Base-by-base conservation (phyloP, 2,329 filamentous ascomycete genomes). In the Arachnopeziza araneosa region DNA sequence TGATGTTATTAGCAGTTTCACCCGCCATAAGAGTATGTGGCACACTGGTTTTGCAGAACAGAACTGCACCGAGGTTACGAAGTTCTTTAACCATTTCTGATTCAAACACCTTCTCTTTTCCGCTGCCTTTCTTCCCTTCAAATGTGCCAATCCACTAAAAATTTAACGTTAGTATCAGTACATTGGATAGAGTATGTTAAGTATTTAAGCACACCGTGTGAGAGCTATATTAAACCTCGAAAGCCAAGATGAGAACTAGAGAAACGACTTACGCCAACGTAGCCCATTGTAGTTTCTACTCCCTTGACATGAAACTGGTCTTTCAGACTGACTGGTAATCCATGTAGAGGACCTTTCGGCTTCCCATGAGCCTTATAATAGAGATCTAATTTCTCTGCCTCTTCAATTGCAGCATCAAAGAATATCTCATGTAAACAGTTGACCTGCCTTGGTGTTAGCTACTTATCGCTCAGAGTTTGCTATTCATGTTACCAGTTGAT, bases 391-490 rank as follows among this genome's bases (percentile, higher is more conserved):
- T 77, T 72, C 63, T 78, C 76, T 2, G 83, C 82, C 55, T 76
- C 74, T 48, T 74, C 67, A 55, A 84, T 74, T 1, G 81, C 82
- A 66, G 78, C 76, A 21, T 80, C 73, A 65, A 84, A 84, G 61
- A 86, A 78, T 24, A 80, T 78, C 62, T 85, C 82, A 17, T 79
- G 82, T 2, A 86, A 73, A 67, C 83, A 86, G 66, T 84, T 85
- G 21, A 80, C 83, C 80, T 83, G 19, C 2, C 22, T 24, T 24
- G 26, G 10, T 71, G 63, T 53, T 85, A 63, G 12, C 82, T 78
- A 48, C 81, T 50, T 54, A 57, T 52, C 9, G 12, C 81, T 78
- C 50, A 81, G 52, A 57, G 50, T 17, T 9, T 21, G 78, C 24
- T 80, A 71, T 60, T 83, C 84, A 2, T 80, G 80, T 83, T 72